Base-by-base conservation (phyloP, 2,329 filamentous ascomycete genomes). In the Pezicula rhizophila region DNA sequence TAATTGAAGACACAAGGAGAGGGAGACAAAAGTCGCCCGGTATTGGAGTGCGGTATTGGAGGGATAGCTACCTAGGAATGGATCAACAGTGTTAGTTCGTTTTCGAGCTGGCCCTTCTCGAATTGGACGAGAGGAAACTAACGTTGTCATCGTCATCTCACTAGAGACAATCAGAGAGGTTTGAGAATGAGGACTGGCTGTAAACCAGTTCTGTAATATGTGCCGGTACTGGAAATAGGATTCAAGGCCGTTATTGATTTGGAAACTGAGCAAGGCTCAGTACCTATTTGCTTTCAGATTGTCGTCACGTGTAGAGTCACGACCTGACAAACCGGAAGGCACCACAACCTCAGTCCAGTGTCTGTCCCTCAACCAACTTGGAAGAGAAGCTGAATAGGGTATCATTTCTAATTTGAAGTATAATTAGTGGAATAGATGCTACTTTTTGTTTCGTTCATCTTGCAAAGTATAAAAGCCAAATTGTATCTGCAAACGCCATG, bases 331-430 rank as follows among this genome's bases (percentile, higher is more conserved):
- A n/a, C n/a, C n/a, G n/a, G 14, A 15, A 8, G 11, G 35, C 6
- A 38, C 35, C 14, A 14, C 10, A 20, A 35, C 12, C 33, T 15
- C 8, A 35, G n/a, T 20, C 35, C 35, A 38, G 4, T 38, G 6
- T 20, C n/a, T 17, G 5, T 10, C 7, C 3, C 35, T 38, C 14
- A 38, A 38, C n/a, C n/a, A 38, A 15, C n/a, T 20, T 14, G 18
- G 26, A 26, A 28, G 40, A 45, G 17, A 50, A 37, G 15, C 45
- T 47, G 23, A 40, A 50, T 49, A 37, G 46, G 56, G 56, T 58
- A 60, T 59, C 53, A 57, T 53, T 57, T 54, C 52, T 60, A 54
- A 50, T 50, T 38, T 48, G 50, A 55, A 52, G 46, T 45, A 43
- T 48, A 35, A 47, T 49, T 23, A 37, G 12, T 8, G 42, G 8